These are phyloP conservation scores for Russula earlei DNA, from an alignment of 768 basidiomycete species.

Conservation along the genomic window DNA sequence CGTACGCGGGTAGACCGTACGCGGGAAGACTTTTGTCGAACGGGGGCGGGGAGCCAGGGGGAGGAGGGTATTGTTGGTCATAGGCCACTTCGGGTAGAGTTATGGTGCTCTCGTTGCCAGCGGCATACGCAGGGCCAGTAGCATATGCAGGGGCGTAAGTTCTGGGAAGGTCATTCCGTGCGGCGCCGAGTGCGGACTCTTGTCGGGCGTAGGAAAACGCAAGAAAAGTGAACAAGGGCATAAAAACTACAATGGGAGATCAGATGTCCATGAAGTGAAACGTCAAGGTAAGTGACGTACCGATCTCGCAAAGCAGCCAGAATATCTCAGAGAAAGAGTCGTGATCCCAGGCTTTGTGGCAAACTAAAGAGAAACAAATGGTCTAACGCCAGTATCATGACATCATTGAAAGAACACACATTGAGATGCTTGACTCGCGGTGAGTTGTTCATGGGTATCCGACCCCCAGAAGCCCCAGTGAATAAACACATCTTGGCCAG, in stretches of 20 bases:
- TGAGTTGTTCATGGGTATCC: constrained; percentile 18
- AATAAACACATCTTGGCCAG: constrained; percentile 26
- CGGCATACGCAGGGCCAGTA: constrained; percentile 19
- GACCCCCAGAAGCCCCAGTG: constrained; percentile 27
- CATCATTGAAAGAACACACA: constrained; percentile 34
- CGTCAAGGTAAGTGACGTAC: constrained; percentile 33
- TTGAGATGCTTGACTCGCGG: constrained; percentile 30
- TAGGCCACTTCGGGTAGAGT: constrained; percentile 21
- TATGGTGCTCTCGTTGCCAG: constrained; percentile 3
- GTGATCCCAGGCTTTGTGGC: constrained; percentile 46
- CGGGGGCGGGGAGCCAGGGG: constrained; percentile 39
- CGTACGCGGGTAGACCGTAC: too few relatives aligned
- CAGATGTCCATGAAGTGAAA: neutral
- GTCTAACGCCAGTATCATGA: neutral
- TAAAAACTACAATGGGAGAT: constrained; percentile 35
- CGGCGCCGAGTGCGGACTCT: constrained; percentile 46
- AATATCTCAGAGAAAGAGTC: constrained; percentile 64
- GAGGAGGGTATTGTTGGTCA: constrained; percentile 33
- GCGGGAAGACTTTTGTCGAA: constrained; percentile 32
- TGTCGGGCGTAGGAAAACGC: constrained; percentile 71
- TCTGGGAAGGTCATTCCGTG: constrained; percentile 35
- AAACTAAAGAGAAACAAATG: constrained; percentile 39
- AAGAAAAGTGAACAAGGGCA: constrained; percentile 51
- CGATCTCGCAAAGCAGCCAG: constrained; percentile 44
- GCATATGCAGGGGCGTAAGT: constrained; percentile 26